These are phyloP conservation scores for Micractinium conductrix DNA, from an alignment of 139 green algal species.

Conservation along the genomic window DNA sequence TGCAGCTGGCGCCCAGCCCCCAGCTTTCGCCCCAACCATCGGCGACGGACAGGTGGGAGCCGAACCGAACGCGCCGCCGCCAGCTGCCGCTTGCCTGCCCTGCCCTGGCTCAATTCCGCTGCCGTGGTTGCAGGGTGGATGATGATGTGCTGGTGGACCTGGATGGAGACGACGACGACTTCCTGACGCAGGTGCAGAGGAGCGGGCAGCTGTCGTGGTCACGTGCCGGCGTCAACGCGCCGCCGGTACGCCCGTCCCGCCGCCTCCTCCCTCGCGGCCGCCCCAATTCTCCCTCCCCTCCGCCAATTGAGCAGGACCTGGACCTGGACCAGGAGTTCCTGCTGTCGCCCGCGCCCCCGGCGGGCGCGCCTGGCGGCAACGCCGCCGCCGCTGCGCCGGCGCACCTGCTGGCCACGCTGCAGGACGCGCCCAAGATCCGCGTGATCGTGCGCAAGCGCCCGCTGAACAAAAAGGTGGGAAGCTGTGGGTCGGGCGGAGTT, in stretches of 20 bases:
- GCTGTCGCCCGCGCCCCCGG: background rate
- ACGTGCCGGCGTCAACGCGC: too few relatives aligned
- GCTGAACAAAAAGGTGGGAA: slow-evolving; percentile 87
- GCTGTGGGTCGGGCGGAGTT: background rate
- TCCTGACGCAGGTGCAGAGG: slow-evolving; percentile 35
- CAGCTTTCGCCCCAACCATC: slow-evolving; percentile 16
- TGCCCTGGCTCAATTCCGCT: background rate
- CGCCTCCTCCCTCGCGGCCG: too few relatives aligned
- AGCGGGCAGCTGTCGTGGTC: background rate
- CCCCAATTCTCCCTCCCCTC: background rate
- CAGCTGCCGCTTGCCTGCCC: background rate
- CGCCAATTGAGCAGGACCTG: slow-evolving; percentile 41
- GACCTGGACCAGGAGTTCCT: slow-evolving; percentile 22
- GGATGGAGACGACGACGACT: slow-evolving; percentile 77
- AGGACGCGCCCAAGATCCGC: slow-evolving; percentile 72
- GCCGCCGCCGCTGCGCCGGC: background rate
- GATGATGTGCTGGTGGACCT: slow-evolving; percentile 76
- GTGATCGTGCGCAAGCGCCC: slow-evolving; percentile 96
- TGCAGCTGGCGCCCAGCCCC: slow-evolving; percentile 4
- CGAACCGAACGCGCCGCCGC: background rate
- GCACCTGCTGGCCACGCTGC: slow-evolving; percentile 19
- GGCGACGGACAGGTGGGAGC: background rate
- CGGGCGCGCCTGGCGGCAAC: background rate
- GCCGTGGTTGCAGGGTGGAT: background rate
- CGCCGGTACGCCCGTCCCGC: too few relatives aligned